Evolutionary conservation across 495 filamentous ascomycete genomes (phyloP), one percentile per base, ranked within the genome.

Genomic region (Parmelia sp.): DNA sequence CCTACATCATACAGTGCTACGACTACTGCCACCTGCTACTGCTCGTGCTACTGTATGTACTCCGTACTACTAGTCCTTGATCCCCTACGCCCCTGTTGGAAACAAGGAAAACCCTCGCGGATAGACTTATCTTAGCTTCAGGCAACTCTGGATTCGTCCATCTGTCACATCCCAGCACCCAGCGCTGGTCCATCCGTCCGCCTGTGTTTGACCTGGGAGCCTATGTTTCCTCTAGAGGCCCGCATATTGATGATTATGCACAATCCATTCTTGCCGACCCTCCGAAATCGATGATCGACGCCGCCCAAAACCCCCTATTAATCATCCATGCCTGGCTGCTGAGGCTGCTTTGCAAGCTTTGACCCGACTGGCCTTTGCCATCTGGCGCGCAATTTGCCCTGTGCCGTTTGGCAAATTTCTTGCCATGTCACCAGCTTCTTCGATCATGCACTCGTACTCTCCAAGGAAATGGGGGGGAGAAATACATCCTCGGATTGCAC

Each of bases 101-200:
- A 63, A 23, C 47, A 42, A 49, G 49, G 36, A 55, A 63, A 45
- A 57, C 33, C 51, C 23, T 63, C 27, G 37, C 61, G 61, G 61
- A 31, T 63, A 57, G 47, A 63, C 49, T 57, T 63, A 56, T 56
- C 35, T 63, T 63, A 63, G 61, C 55, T 51, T 21, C 0, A 44
- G 19, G 25, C 37, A 40, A 21, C 25, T 40, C 35, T 55, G n/a
- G 60, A 35, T 51, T 37, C 4, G 40, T 62, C 39, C 33, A 37
- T 62, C 12, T 39, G 55, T 14, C 47, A 63, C 49, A 63, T 63
- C 61, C 61, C 49, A 63, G 61, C 40, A 51, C 10, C n/a, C n/a
- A n/a, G n/a, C n/a, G n/a, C 8, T n/a, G 1, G 0, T 27, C 21
- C 49, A 29, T 27, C 37, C 31, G 29, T 27, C 29, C 29, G 29